Evolutionary conservation across 2,329 filamentous ascomycete genomes (phyloP).

Genomic region (Aureobasidium sp.): DNA sequence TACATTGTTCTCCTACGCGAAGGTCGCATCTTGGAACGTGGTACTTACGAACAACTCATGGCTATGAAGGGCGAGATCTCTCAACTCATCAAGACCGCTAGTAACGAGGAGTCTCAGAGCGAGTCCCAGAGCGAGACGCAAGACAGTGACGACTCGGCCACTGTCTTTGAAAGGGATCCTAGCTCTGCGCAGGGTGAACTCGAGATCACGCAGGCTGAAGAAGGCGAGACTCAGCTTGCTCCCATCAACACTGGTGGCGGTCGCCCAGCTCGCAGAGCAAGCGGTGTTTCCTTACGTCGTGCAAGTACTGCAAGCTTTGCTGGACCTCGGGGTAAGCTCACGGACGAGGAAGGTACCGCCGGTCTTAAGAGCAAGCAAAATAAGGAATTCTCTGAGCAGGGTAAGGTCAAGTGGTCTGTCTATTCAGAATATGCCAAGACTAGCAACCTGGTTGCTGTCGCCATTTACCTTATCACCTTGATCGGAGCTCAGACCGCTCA

Average conservation of each 20-base stretch:
- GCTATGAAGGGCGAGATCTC: constrained; percentile 89
- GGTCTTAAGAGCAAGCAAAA: constrained; percentile 68
- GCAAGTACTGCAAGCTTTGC: constrained; percentile 88
- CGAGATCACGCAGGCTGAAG: constrained; percentile 55
- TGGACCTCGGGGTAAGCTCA: constrained; percentile 73
- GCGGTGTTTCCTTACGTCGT: constrained; percentile 72
- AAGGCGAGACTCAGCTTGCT: constrained; percentile 65
- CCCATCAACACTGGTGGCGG: constrained; percentile 55
- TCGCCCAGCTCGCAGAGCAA: constrained; percentile 54
- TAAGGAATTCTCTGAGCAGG: constrained; percentile 86
- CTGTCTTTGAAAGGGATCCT: constrained; percentile 43
- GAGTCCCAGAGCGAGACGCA: constrained; percentile 32
- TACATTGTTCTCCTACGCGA: constrained; percentile 80
- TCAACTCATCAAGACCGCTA: constrained; percentile 70
- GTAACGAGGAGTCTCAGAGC: constrained; percentile 40
- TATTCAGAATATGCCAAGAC: constrained; percentile 93
- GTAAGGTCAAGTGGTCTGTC: constrained; percentile 96
- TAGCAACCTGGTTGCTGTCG: constrained; percentile 79
- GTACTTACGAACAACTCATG: constrained; percentile 83
- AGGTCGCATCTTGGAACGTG: constrained; percentile 74
- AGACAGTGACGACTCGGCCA: constrained; percentile 63
- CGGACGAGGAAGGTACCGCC: constrained; percentile 64
- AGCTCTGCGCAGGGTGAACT: constrained; percentile 40
- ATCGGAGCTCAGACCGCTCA: constrained; percentile 72
- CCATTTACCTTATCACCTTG: constrained; percentile 68